Conservation (phyloP, 345 rosid species). For the Gossypium ekmanianum region DNA sequence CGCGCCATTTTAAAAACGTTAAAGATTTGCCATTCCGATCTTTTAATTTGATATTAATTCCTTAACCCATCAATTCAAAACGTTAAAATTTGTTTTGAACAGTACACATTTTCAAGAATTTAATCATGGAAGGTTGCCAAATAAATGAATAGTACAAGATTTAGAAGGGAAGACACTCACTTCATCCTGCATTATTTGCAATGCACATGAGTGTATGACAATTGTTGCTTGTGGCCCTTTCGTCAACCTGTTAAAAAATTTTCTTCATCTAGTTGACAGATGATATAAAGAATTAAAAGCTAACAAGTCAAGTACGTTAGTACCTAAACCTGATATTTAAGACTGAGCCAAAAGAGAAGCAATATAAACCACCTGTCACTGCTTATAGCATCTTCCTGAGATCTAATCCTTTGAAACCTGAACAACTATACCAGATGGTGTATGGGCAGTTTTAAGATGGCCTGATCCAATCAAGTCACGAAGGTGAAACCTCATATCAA, state of each 20-base stretch:
- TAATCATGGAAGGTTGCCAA: constrained; percentile 2
- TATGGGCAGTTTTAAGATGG: constrained; percentile 51
- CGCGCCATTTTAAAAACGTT: not conserved
- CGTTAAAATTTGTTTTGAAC: not conserved
- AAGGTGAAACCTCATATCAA: constrained; percentile 91
- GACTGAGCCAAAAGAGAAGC: constrained; percentile 10
- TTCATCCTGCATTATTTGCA: constrained; percentile 12
- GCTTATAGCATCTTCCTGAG: constrained; percentile 5
- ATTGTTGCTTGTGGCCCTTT: constrained; percentile 3
- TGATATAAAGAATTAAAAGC: not conserved
- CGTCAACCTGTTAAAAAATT: constrained; percentile 8
- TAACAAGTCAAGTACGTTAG: not conserved
- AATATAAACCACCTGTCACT: constrained; percentile 11
- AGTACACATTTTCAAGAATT: not conserved
- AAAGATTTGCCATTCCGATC: not conserved
- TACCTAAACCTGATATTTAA: constrained; percentile 17
- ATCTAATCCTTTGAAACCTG: constrained; percentile 58
- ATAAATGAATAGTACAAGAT: constrained; percentile 17
- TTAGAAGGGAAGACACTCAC: constrained; percentile 22
- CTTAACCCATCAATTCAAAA: not conserved
- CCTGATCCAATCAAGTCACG: constrained; percentile 96
- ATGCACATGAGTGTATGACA: constrained; percentile 6
- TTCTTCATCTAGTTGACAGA: constrained; percentile 6
- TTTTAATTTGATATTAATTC: not conserved
- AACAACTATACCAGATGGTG: constrained; percentile 59